Evolutionary conservation across 2,329 filamentous ascomycete species (phyloP).

Genomic region (Pyricularia sp.): DNA sequence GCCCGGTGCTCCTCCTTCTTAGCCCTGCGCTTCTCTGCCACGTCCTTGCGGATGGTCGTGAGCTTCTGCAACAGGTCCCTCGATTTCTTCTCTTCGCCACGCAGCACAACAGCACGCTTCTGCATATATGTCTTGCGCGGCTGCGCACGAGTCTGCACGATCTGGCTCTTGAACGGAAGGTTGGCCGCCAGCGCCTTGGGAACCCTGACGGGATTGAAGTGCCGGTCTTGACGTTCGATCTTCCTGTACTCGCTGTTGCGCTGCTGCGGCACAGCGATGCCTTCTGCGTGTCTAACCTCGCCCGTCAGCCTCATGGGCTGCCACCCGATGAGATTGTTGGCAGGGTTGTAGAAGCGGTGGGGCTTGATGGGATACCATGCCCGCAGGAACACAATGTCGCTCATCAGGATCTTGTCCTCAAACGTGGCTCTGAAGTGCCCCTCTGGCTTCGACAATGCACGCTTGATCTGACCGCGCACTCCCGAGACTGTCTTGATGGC

Average conservation of each 20-base stretch:
- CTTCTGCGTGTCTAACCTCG: constrained; percentile 71
- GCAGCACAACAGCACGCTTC: constrained; percentile 83
- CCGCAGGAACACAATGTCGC: constrained; percentile 89
- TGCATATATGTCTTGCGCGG: constrained; percentile 81
- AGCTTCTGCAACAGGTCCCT: constrained; percentile 88
- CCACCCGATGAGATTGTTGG: constrained; percentile 90
- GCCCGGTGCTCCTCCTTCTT: constrained; percentile 85
- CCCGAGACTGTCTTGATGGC: constrained; percentile 94
- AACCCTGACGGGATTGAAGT: constrained; percentile 74
- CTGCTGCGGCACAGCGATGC: constrained; percentile 65
- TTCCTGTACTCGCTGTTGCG: constrained; percentile 79
- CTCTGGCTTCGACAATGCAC: constrained; percentile 84
- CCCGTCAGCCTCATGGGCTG: constrained; percentile 90
- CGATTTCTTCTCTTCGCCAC: constrained; percentile 82
- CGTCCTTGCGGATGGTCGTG: constrained; percentile 82
- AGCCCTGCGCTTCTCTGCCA: constrained; percentile 68
- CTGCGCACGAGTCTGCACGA: constrained; percentile 71
- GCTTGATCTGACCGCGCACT: constrained; percentile 93
- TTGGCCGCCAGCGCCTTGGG: constrained; percentile 71
- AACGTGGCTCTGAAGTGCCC: constrained; percentile 96
- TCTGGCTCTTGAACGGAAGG: constrained; percentile 88
- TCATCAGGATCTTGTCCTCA: constrained; percentile 96
- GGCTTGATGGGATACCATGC: constrained; percentile 97
- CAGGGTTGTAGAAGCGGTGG: constrained; percentile 93
- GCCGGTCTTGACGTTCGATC: constrained; percentile 55